Percentiles rank a stretch among this genome's conserved stretches.
phyloP scores from a whole-genome alignment of 306 rosid genomes.

The Morella rubra region DNA sequence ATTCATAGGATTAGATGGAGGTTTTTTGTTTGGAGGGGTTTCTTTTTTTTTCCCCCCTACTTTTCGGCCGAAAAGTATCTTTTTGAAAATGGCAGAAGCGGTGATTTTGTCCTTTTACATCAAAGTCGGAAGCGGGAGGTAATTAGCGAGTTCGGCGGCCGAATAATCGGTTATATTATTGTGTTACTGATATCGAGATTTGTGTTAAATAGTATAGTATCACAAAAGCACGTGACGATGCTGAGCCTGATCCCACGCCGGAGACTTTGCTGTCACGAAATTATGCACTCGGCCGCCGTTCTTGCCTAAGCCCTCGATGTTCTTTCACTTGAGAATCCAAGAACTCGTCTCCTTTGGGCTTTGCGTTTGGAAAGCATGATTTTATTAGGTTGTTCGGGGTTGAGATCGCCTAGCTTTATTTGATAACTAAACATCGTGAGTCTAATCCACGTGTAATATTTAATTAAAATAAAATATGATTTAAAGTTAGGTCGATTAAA shows the following conservation, averaged over 20 bases:
- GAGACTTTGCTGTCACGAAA: not conserved
- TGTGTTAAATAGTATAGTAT: not conserved
- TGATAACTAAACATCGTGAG: no score
- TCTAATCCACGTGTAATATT: no score
- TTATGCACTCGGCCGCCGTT: not conserved
- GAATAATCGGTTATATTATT: not conserved
- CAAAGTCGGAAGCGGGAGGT: constrained; percentile 13
- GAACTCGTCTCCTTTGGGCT: no score
- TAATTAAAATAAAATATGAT: no score
- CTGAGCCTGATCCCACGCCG: constrained; percentile 13
- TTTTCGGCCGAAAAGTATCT: not conserved
- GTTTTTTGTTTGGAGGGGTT: no score
- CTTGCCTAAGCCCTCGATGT: not conserved
- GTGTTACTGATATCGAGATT: not conserved
- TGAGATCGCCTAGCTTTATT: no score
- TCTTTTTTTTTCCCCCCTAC: no score
- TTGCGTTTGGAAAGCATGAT: no score
- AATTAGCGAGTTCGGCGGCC: not conserved
- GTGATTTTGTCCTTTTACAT: not conserved
- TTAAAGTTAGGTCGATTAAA: no score
- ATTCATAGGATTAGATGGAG: no score
- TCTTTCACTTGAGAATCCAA: not conserved
- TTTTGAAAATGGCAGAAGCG: not conserved
- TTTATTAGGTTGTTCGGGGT: no score
- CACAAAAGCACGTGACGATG: constrained; percentile 20